These are phyloP conservation scores for Solanum pimpinellifolium DNA, from an alignment of 257 asterid species.

Conservation along the genomic window DNA sequence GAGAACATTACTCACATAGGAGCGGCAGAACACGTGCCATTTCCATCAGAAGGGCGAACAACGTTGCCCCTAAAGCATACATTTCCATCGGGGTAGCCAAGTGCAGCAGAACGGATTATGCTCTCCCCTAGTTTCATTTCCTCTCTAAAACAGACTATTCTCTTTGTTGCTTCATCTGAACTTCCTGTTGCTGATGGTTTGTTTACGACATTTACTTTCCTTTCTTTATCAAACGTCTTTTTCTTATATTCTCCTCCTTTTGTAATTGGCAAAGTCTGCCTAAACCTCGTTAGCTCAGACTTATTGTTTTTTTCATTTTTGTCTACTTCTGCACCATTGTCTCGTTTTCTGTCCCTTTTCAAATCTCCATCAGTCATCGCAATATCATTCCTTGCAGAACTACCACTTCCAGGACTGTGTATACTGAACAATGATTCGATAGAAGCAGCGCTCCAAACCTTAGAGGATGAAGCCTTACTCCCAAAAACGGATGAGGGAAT, in stretches of 20 bases:
- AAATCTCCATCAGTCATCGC: slow-evolving; percentile 2
- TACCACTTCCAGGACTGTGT: background rate
- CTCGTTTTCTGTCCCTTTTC: slow-evolving; percentile 11
- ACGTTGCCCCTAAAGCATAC: background rate
- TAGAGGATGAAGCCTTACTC: slow-evolving; percentile 9
- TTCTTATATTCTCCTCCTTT: slow-evolving; percentile 5
- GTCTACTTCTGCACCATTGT: slow-evolving; percentile 5
- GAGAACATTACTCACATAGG: slow-evolving; percentile 28
- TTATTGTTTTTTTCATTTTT: slow-evolving; percentile 5
- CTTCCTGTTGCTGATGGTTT: slow-evolving; percentile 4
- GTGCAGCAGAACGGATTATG: background rate
- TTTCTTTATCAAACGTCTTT: background rate
- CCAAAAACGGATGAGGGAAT: slow-evolving; percentile 19
- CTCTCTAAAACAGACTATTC: slow-evolving; percentile 7
- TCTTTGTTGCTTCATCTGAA: background rate
- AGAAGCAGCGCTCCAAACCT: slow-evolving; percentile 33
- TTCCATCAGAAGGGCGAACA: slow-evolving; percentile 10
- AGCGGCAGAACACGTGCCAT: background rate
- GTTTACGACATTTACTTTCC: slow-evolving; percentile 2
- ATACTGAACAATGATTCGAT: slow-evolving; percentile 39
- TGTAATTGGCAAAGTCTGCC: background rate
- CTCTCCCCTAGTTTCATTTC: slow-evolving; percentile 1
- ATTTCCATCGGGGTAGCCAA: background rate
- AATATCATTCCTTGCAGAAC: background rate
- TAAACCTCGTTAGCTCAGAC: slow-evolving; percentile 2